These are phyloP conservation scores for Raphanus hybrid DNA, from an alignment of 441 rosid genomes.

Conservation along the genomic window DNA sequence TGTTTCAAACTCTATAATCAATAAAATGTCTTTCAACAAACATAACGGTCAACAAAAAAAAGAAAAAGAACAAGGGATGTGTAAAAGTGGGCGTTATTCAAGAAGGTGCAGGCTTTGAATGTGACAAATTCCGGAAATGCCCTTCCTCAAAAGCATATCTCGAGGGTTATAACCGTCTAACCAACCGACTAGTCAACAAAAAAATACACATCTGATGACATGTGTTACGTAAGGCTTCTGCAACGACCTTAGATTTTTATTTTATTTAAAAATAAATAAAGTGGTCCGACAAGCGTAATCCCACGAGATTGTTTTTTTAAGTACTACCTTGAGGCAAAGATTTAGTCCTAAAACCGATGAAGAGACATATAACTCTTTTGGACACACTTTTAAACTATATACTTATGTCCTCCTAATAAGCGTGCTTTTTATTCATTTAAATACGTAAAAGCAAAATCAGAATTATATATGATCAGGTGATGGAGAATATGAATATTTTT, in stretches of 20 bases:
- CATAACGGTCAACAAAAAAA: slow-evolving; percentile 13
- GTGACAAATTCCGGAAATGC: slow-evolving; percentile 10
- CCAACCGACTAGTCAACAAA: slow-evolving; percentile 36
- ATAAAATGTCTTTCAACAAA: slow-evolving; percentile 2
- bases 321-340: slow-evolving; percentile 10
- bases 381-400: slow-evolving; percentile 19
- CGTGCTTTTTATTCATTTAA: neutral
- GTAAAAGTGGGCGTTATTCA: neutral
- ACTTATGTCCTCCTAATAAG: slow-evolving; percentile 23
- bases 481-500: neutral
- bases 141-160: slow-evolving; percentile 16
- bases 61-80: neutral
- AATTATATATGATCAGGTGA: slow-evolving; percentile 12
- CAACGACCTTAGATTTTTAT: slow-evolving; percentile 23
- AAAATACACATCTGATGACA: slow-evolving; percentile 23
- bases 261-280: slow-evolving; percentile 10
- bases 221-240: slow-evolving; percentile 40
- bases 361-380: slow-evolving; percentile 37
- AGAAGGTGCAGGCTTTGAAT: slow-evolving; percentile 3
- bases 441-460: neutral
- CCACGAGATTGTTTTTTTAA: slow-evolving; percentile 6
- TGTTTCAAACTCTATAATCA: slow-evolving; percentile 1
- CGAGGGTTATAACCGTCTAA: slow-evolving; percentile 25
- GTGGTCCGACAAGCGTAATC: slow-evolving; percentile 37
- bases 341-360: slow-evolving; percentile 32